Base-by-base conservation (phyloP, 306 rosid species). In the Medicago lupulina region DNA sequence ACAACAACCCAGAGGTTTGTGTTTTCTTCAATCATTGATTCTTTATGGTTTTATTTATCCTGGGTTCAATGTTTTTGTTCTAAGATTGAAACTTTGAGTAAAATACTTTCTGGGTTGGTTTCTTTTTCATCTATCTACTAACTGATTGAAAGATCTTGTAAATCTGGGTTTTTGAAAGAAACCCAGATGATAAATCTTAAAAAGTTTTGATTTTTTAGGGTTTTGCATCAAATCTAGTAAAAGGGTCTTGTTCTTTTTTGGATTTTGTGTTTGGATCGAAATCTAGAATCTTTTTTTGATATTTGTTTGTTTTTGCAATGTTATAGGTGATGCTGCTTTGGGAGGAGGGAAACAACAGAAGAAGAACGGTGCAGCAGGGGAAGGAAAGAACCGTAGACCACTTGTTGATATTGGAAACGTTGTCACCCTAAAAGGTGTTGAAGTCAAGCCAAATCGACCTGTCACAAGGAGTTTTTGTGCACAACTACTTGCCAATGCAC, bases 401-500 rank as follows among this genome's bases (percentile, higher is more conserved):
- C 77, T 93, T 2, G 92, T 90, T 7, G 98, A 93, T 76, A 93
- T 93, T 49, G 98, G 98, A 21, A 93, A 91, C 59, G 43, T 87
- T 71, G 96, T 71, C 61, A 72, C 82, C 9, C 65, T 44, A 13
- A 79, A 74, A 71, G 96, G 88, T 18, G 28, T 76, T 41, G 97
- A 91, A 4, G 82, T 70, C 53, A 93, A 93, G 73, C 89, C 89
- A 0, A 81, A 89, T 86, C 98, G 98, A 7, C 98, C 98, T 9
- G 87, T 93, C 39, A 93, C 98, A 16, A 91, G 98, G 87, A 93
- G 90, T 54, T 93, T 93, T 79, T 80, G 96, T 54, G 97, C 98
- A 1, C 97, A 93, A 76, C 61, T 93, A 64, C 88, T 93, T 6
- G 98, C 98, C 10, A 93, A 93, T 68, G 97, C 96, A 1, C 93